Conservation (phyloP, 768 basidiomycete genomes). For the Kwoniella sp. region DNA sequence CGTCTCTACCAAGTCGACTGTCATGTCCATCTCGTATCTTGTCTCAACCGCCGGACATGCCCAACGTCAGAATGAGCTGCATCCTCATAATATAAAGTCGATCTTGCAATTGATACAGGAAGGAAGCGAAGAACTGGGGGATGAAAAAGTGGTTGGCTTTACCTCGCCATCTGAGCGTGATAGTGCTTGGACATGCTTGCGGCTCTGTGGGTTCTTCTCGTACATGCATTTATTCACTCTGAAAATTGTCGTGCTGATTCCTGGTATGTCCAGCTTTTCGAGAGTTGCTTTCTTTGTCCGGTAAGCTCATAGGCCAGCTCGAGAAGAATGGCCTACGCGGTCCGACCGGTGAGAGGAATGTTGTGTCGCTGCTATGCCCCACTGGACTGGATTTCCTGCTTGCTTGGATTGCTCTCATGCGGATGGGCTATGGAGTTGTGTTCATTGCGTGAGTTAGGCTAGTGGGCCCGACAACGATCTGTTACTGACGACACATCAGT, state of each 20-base stretch:
- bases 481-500: slow-evolving; percentile 13
- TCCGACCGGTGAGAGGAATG: slow-evolving; percentile 1
- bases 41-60: slow-evolving; percentile 52
- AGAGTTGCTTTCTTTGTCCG: slow-evolving; percentile 33
- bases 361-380: slow-evolving; percentile 44
- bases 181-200: slow-evolving; percentile 38
- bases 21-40: slow-evolving; percentile 44
- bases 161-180: slow-evolving; percentile 13
- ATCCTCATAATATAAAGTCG: slow-evolving; percentile 40
- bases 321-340: not conserved
- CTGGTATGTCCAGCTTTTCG: slow-evolving; percentile 26
- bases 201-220: slow-evolving; percentile 50
- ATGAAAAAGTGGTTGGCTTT: slow-evolving; percentile 48
- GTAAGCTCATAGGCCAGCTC: slow-evolving; percentile 9
- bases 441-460: slow-evolving; percentile 47
- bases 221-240: too few relatives aligned
- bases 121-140: slow-evolving; percentile 42
- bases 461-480: not conserved
- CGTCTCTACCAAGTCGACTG: not conserved
- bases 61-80: slow-evolving; percentile 43
- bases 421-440: slow-evolving; percentile 48
- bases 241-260: not conserved
- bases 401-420: slow-evolving; percentile 48
- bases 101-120: slow-evolving; percentile 46
- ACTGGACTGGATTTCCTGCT: slow-evolving; percentile 49